Evolutionary conservation across 768 basidiomycete species (phyloP).

Genomic region (Phlebiopsis gigantea): DNA sequence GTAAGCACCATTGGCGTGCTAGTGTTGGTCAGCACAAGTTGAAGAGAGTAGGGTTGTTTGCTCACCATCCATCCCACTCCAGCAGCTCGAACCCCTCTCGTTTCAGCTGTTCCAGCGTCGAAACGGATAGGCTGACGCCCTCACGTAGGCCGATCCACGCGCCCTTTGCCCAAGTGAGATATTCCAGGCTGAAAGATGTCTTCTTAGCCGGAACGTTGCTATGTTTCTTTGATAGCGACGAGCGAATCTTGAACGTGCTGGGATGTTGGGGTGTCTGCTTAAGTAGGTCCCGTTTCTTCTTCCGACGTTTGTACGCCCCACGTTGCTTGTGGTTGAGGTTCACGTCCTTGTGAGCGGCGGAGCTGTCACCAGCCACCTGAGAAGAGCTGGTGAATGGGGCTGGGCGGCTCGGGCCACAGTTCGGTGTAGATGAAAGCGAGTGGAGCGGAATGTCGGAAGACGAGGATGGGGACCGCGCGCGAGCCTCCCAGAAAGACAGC

Average conservation of each 20-base stretch:
- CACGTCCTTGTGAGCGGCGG: no score
- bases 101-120: neutral
- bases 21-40: neutral
- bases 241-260: neutral
- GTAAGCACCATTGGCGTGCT: neutral
- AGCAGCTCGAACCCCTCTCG: neutral
- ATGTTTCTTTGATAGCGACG: neutral
- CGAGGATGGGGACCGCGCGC: no score
- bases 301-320: no score
- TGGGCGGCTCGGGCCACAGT: no score
- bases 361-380: no score
- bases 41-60: no score
- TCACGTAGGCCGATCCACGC: neutral
- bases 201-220: neutral
- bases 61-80: neutral
- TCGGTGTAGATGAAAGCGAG: no score
- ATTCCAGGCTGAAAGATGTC: neutral
- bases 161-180: neutral
- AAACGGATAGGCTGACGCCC: neutral
- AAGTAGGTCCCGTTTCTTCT: no score
- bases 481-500: no score
- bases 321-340: no score
- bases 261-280: neutral
- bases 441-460: no score
- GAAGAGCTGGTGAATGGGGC: no score